Evolutionary conservation across 2,329 filamentous ascomycete genomes (phyloP).

Genomic region (Penicillium sp.): DNA sequence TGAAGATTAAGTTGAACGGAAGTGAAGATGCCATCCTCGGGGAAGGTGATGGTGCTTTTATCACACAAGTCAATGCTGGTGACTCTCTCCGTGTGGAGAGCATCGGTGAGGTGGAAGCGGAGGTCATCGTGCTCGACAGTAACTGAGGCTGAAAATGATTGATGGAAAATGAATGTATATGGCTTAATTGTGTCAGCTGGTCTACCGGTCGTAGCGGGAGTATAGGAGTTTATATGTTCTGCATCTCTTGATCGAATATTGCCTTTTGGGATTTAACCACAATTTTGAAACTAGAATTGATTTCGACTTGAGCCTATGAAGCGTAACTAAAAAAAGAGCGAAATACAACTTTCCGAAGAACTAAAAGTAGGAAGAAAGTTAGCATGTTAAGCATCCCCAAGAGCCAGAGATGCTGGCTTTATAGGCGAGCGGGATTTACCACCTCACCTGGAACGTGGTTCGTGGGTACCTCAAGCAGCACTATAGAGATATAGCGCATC

Average conservation of each 20-base stretch:
- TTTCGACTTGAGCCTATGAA: neutral
- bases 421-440: conserved; percentile 37
- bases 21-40: conserved; percentile 67
- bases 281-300: neutral
- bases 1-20: conserved; percentile 70
- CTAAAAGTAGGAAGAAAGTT: too few species aligned
- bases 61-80: conserved; percentile 66
- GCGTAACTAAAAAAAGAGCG: too few species aligned
- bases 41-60: conserved; percentile 82
- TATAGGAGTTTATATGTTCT: neutral
- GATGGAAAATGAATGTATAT: neutral
- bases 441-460: conserved; percentile 58
- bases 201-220: neutral
- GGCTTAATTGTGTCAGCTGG: neutral
- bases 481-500: too few species aligned
- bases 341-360: too few species aligned
- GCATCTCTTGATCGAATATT: neutral
- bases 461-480: conserved; percentile 53
- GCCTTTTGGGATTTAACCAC: neutral
- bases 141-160: conserved; percentile 43
- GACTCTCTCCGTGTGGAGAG: conserved; percentile 69
- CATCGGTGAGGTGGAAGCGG: conserved; percentile 68
- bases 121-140: conserved; percentile 70
- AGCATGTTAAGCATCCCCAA: neutral
- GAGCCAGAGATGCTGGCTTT: neutral